phyloP scores from a whole-genome alignment of 2,329 filamentous ascomycete species.

The Colletotrichum orbiculare region DNA sequence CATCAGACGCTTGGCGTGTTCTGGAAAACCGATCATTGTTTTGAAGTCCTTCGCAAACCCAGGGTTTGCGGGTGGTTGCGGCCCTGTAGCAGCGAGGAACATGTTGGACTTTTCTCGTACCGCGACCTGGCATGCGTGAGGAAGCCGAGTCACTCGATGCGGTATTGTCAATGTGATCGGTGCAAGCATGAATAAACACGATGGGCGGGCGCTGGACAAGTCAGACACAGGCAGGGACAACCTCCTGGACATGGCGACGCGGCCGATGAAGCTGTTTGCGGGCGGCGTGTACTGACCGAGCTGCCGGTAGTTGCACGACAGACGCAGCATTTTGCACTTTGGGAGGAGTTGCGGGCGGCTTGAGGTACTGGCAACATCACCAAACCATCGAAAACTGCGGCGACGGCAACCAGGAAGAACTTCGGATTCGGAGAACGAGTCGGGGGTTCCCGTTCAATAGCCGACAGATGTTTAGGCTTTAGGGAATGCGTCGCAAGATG shows the following conservation, averaged over 20 bases:
- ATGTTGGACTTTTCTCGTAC: no score
- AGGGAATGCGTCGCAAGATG: background rate
- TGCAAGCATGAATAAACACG: background rate
- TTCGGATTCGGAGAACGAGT: no score
- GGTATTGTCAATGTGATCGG: background rate
- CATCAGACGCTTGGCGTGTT: constrained; percentile 1
- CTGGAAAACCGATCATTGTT: background rate
- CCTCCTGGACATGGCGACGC: background rate
- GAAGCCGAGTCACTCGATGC: background rate
- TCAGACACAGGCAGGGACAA: constrained; percentile 15
- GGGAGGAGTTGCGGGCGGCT: no score
- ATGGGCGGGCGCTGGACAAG: constrained; percentile 13
- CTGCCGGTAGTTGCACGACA: constrained; percentile 3
- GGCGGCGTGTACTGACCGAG: background rate
- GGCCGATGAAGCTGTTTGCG: constrained; percentile 23
- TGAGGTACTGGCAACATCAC: no score
- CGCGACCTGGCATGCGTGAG: background rate
- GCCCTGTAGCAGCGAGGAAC: constrained; percentile 1
- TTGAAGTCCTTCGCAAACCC: background rate
- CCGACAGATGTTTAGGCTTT: constrained; percentile 12
- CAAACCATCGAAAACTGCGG: background rate
- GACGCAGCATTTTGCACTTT: background rate
- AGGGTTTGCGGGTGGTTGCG: background rate
- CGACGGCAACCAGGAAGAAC: background rate
- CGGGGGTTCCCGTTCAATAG: no score